Evolutionary conservation across 1,139 yeast genomes (phyloP).

Genomic region (Suhomyces taliae): DNA sequence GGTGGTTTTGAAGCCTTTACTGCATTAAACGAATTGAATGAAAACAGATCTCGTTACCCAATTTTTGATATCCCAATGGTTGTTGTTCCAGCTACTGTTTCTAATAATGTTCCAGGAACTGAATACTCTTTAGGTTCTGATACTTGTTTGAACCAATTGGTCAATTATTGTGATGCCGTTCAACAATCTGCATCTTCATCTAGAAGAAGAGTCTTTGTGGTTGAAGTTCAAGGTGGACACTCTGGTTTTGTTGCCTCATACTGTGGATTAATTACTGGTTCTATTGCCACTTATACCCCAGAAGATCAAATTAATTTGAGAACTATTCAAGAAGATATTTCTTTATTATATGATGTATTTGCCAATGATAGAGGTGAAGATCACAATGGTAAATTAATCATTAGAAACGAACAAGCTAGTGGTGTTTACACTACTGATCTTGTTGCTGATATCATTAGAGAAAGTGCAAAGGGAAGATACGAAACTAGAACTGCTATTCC

Average conservation of each 20-base stretch:
- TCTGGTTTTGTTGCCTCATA: slow-evolving; percentile 76
- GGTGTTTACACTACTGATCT: slow-evolving; percentile 77
- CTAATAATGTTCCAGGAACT: slow-evolving; percentile 83
- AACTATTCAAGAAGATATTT: slow-evolving; percentile 63
- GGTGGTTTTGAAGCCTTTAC: slow-evolving; percentile 84
- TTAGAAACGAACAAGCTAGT: slow-evolving; percentile 86
- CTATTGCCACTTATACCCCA: slow-evolving; percentile 75
- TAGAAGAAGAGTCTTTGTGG: slow-evolving; percentile 73
- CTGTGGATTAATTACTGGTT: slow-evolving; percentile 69
- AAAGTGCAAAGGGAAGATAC: slow-evolving; percentile 72
- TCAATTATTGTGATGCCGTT: slow-evolving; percentile 75
- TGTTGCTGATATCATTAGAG: slow-evolving; percentile 78
- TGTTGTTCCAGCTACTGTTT: slow-evolving; percentile 77
- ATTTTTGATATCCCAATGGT: slow-evolving; percentile 78
- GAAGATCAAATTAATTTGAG: slow-evolving; percentile 62
- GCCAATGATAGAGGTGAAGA: slow-evolving; percentile 59
- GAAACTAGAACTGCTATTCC: slow-evolving; percentile 96
- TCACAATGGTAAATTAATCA: slow-evolving; percentile 76
- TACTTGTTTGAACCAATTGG: slow-evolving; percentile 73
- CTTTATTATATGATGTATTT: slow-evolving; percentile 55
- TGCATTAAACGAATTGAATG: slow-evolving; percentile 65
- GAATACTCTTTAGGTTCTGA: slow-evolving; percentile 79
- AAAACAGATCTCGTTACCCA: slow-evolving; percentile 64
- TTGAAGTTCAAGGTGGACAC: slow-evolving; percentile 87
- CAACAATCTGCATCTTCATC: slow-evolving; percentile 80